Conservation (phyloP, 371 early-diverging fungal species). For the Haplosporangium sp. region DNA sequence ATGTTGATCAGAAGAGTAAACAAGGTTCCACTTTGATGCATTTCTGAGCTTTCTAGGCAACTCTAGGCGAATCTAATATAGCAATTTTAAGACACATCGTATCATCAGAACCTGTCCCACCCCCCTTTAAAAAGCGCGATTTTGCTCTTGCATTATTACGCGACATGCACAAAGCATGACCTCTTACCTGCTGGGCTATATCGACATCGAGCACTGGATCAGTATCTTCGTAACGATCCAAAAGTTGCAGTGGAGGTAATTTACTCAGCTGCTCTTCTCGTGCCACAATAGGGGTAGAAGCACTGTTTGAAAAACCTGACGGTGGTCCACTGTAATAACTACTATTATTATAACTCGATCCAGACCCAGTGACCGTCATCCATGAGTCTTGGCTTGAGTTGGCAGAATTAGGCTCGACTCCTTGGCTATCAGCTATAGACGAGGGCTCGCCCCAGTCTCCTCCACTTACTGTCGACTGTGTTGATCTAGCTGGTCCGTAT, state of each 20-base stretch:
- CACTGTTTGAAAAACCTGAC: slow-evolving; percentile 6
- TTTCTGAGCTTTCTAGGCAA: slow-evolving; percentile 76
- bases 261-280: slow-evolving; percentile 41
- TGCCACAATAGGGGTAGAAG: slow-evolving; percentile 22
- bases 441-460: slow-evolving; percentile 49
- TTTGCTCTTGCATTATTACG: neutral
- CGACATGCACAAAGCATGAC: neutral
- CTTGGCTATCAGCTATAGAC: slow-evolving; percentile 14
- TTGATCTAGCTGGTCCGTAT: slow-evolving; percentile 37
- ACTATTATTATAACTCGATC: slow-evolving; percentile 21
- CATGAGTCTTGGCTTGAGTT: slow-evolving; percentile 36
- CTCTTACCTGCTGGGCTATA: slow-evolving; percentile 63
- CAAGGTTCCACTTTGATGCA: slow-evolving; percentile 77
- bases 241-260: slow-evolving; percentile 58
- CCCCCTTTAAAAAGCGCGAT: neutral
- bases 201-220: slow-evolving; percentile 62
- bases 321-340: neutral
- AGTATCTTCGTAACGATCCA: slow-evolving; percentile 58
- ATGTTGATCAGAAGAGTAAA: slow-evolving; percentile 93
- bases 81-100: neutral
- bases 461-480: slow-evolving; percentile 36
- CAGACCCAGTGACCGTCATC: slow-evolving; percentile 47
- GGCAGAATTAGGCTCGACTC: slow-evolving; percentile 31
- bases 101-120: slow-evolving; percentile 4
- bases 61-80: slow-evolving; percentile 43